Conservation (phyloP, 2,329 filamentous ascomycete species). For the Colletotrichum noveboracense region DNA sequence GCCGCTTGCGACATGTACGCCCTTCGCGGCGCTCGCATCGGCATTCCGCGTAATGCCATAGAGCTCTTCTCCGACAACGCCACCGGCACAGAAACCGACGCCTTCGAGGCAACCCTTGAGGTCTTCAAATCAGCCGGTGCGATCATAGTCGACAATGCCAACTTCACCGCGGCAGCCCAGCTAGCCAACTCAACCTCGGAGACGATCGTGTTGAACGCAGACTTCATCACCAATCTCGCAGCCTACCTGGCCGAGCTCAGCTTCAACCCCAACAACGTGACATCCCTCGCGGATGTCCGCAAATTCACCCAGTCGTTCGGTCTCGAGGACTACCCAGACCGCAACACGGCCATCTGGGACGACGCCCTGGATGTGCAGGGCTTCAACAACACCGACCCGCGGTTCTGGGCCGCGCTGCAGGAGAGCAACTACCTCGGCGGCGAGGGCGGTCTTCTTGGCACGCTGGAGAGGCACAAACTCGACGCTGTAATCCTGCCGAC, state of each 20-base stretch:
- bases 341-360: conserved; percentile 66
- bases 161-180: conserved; percentile 30
- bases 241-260: conserved; percentile 61
- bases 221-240: conserved; percentile 63
- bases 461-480: conserved; percentile 57
- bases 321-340: conserved; percentile 63
- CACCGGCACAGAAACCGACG: conserved; percentile 37
- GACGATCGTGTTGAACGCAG: conserved; percentile 55
- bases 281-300: conserved; percentile 53
- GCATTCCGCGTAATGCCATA: conserved; percentile 66
- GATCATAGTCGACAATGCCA: conserved; percentile 61
- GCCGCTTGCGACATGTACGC: conserved; percentile 58
- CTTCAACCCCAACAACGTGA: conserved; percentile 61
- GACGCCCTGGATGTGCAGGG: conserved; percentile 47
- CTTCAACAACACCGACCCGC: conserved; percentile 60
- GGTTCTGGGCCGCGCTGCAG: conserved; percentile 64
- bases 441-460: conserved; percentile 64
- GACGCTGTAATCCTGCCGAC: conserved; percentile 68
- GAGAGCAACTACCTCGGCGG: conserved; percentile 59
- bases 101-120: conserved; percentile 58
- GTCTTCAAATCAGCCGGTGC: conserved; percentile 61
- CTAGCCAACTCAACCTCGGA: conserved; percentile 28
- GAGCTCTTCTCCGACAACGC: conserved; percentile 28
- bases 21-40: conserved; percentile 63
- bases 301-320: conserved; percentile 59